phyloP scores from a whole-genome alignment of 2,329 filamentous ascomycete species.

The Thelonectria rubi region DNA sequence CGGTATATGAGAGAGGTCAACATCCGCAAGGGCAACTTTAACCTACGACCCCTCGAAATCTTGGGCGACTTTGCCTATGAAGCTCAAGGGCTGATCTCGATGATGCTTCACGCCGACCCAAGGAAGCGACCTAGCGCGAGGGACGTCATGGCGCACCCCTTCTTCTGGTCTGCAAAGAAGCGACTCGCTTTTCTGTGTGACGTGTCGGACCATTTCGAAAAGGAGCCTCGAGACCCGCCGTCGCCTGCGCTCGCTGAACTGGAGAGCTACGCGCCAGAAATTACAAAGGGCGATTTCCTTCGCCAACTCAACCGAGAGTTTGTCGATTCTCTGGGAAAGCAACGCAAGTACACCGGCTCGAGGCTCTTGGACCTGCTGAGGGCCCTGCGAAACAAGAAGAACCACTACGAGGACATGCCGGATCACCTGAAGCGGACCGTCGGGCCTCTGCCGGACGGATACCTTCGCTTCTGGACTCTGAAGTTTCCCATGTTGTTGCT shows the following conservation, averaged over 20 bases:
- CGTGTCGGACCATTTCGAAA: constrained; percentile 95
- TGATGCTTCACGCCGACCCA: constrained; percentile 73
- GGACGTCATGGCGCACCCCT: constrained; percentile 89
- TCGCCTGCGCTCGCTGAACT: constrained; percentile 71
- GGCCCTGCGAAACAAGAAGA: constrained; percentile 93
- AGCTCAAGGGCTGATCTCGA: constrained; percentile 84
- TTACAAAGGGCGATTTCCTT: constrained; percentile 79
- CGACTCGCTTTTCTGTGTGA: constrained; percentile 93
- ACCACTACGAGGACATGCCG: constrained; percentile 97
- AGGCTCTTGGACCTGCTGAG: constrained; percentile 86
- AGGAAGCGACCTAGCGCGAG: constrained; percentile 73
- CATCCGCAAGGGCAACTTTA: constrained; percentile 88
- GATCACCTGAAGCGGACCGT: constrained; percentile 76
- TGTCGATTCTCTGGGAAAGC: constrained; percentile 88
- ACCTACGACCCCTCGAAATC: constrained; percentile 73
- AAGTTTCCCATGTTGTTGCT: constrained; percentile 83
- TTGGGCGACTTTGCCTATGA: constrained; percentile 88
- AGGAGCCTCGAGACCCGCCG: constrained; percentile 85
- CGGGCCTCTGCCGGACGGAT: constrained; percentile 79
- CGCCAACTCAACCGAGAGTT: constrained; percentile 78
- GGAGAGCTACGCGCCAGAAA: constrained; percentile 60
- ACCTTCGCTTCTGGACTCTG: constrained; percentile 83
- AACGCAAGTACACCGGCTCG: constrained; percentile 90
- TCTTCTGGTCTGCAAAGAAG: constrained; percentile 94
- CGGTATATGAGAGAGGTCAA: constrained; percentile 97